Evolutionary conservation across 345 rosid genomes (phyloP).

Genomic region (Eutrema yunnanense): DNA sequence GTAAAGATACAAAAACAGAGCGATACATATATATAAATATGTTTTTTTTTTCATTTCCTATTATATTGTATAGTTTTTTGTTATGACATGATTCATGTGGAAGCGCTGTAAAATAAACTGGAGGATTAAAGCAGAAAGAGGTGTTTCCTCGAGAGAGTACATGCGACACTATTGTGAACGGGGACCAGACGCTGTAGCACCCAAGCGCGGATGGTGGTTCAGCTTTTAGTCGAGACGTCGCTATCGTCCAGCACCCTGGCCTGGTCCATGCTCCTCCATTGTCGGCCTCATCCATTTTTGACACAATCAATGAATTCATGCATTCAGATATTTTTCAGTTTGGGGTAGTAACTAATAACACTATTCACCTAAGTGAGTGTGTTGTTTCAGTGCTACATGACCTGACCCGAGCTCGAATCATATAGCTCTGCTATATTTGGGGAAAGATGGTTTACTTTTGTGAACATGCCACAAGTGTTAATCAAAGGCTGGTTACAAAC

Average conservation of each 20-base stretch:
- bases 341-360: not conserved
- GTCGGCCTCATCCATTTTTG: not conserved
- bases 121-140: conserved; percentile 1
- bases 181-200: not conserved
- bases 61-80: not conserved
- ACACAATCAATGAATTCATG: not conserved
- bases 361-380: not conserved
- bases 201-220: not conserved
- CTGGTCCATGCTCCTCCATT: conserved; percentile 13
- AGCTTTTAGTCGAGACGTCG: conserved; percentile 15
- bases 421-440: too few relatives aligned
- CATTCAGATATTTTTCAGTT: not conserved
- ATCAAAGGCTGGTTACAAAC: too few relatives aligned
- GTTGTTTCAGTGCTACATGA: too few relatives aligned
- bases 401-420: too few relatives aligned
- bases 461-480: too few relatives aligned
- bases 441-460: too few relatives aligned
- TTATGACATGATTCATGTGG: conserved; percentile 5
- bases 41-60: not conserved
- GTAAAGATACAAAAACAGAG: not conserved
- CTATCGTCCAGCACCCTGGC: conserved; percentile 16
- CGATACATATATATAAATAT: not conserved
- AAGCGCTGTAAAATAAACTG: not conserved
- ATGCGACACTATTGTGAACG: not conserved
- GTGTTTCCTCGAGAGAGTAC: not conserved